A percentile compares a stretch with the other conserved stretches of the same genome.
Evolutionary conservation across 1,284 basidiomycete genomes (phyloP).

Genomic region (Cutaneotrichosporon spelunceum): DNA sequence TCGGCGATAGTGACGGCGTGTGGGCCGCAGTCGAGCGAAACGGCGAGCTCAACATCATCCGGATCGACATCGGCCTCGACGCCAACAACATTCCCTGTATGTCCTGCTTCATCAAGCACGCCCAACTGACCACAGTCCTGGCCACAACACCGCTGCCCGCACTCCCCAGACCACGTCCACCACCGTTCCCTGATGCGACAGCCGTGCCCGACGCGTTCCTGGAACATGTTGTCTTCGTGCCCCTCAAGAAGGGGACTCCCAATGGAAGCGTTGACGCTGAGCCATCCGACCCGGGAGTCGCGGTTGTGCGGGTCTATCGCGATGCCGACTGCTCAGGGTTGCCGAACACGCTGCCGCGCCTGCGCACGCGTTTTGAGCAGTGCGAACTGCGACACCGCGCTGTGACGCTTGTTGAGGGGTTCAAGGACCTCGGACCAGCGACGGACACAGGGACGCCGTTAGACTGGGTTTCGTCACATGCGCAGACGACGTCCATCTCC

Average conservation of each 20-base stretch:
- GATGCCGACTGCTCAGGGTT: constrained; percentile 13
- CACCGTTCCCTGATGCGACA: constrained; percentile 6
- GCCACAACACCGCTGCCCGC: constrained; percentile 35
- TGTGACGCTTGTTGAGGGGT: constrained; percentile 20
- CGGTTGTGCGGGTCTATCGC: constrained; percentile 17
- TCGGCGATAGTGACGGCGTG: constrained; percentile 33
- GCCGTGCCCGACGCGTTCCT: constrained; percentile 12
- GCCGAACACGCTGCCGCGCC: constrained; percentile 7
- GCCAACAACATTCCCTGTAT: constrained; percentile 31
- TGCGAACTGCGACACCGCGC: constrained; percentile 18
- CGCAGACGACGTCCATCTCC: constrained; percentile 19
- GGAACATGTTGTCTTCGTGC: constrained; percentile 19
- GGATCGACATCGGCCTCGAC: constrained; percentile 37
- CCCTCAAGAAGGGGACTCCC: constrained; percentile 9
- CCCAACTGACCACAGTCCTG: constrained; percentile 20
- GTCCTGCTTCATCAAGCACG: constrained; percentile 6
- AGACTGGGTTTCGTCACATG: constrained; percentile 21
- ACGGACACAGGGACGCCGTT: constrained; percentile 10
- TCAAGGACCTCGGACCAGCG: constrained; percentile 19
- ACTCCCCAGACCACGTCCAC: constrained; percentile 22
- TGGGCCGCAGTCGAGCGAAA: constrained; percentile 38
- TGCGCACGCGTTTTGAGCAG: constrained; percentile 23
- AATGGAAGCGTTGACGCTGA: constrained; percentile 9
- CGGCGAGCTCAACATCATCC: constrained; percentile 29
- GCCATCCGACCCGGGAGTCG: constrained; percentile 10